Base-by-base conservation (phyloP, 192 early-diverging fungal species). In the Dimargaris cristalligena region DNA sequence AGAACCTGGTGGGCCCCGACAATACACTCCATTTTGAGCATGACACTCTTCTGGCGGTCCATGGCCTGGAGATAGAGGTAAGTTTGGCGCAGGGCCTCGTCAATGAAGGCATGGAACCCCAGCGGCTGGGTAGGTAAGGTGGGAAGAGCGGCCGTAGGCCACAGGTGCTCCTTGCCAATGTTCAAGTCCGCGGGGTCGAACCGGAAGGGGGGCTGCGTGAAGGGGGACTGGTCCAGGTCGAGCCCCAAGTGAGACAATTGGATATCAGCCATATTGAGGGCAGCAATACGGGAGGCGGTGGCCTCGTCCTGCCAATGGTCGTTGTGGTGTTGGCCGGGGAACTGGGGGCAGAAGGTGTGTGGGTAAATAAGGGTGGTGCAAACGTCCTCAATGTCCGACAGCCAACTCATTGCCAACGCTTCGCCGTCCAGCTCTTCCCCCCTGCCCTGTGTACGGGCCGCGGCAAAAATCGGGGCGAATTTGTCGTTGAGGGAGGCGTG, bases 271-370 rank as follows among this genome's bases (percentile, higher is more conserved):
- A 81, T 52, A 47, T 82, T 83, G 9, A 87, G 63, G 20, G 84
- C 84, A 1, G 79, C 81, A 30, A 84, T 79, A 32, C 79, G 76
- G 58, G 80, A 79, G 23, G 77, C 78, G 26, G 84, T 63, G 46
- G 72, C 74, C 54, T 82, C 79, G 55, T 87, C 84, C 18, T 72
- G 77, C 55, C 67, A 55, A 1, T 70, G 66, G 38, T 83, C 84
- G 61, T 81, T 76, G 29, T 71, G 66, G 48, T 64, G 60, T 23
- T 69, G 10, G 14, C 20, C 29, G 16, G 30, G 26, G 13, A 33
- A 35, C 32, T 23, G 33, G 0, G 70, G 74, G 32, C 71, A 61
- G 29, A 76, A 76, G 14, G 68, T 45, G 8, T 61, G 45, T 23
- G 61, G 25, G 47, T 76, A 72, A 18, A 71, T 34, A 29, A 66